phyloP scores from a whole-genome alignment of 2,329 filamentous ascomycete genomes.

The Nemania abortiva region DNA sequence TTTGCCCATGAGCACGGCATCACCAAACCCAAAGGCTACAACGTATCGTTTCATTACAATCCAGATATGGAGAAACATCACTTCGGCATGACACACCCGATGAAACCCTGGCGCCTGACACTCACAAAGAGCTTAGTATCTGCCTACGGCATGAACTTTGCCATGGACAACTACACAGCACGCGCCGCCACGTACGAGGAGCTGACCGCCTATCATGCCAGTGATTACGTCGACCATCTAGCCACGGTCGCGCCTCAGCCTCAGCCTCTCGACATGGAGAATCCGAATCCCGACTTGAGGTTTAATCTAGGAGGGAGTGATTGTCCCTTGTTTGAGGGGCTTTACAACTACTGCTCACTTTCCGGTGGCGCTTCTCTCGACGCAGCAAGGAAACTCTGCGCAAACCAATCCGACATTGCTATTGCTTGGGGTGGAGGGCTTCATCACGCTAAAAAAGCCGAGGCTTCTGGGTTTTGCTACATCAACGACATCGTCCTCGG shows the following conservation, averaged over 20 bases:
- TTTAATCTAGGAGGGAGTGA: slow-evolving; percentile 93
- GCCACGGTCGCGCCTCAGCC: slow-evolving; percentile 75
- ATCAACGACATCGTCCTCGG: slow-evolving; percentile 98
- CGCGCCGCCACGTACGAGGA: slow-evolving; percentile 89
- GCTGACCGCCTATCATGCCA: slow-evolving; percentile 85
- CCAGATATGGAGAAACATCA: slow-evolving; percentile 95
- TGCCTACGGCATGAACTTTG: slow-evolving; percentile 94
- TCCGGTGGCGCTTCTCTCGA: slow-evolving; percentile 93
- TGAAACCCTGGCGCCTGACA: slow-evolving; percentile 98
- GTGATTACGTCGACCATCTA: slow-evolving; percentile 92
- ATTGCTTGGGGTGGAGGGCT: slow-evolving; percentile 98
- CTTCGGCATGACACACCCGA: slow-evolving; percentile 95
- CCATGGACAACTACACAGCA: slow-evolving; percentile 94
- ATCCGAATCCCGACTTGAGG: slow-evolving; percentile 71
- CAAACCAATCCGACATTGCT: slow-evolving; percentile 90
- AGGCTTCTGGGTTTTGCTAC: slow-evolving; percentile 97
- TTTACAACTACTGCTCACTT: slow-evolving; percentile 94
- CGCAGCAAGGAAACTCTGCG: slow-evolving; percentile 88
- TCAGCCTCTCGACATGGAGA: slow-evolving; percentile 73
- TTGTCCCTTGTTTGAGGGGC: slow-evolving; percentile 94
- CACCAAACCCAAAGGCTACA: slow-evolving; percentile 84
- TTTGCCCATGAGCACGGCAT: slow-evolving; percentile 75
- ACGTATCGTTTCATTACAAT: slow-evolving; percentile 95
- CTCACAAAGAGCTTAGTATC: slow-evolving; percentile 95
- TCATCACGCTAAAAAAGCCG: slow-evolving; percentile 94